phyloP scores from a whole-genome alignment of 257 asterid genomes.

The Anisodus tanguticus region DNA sequence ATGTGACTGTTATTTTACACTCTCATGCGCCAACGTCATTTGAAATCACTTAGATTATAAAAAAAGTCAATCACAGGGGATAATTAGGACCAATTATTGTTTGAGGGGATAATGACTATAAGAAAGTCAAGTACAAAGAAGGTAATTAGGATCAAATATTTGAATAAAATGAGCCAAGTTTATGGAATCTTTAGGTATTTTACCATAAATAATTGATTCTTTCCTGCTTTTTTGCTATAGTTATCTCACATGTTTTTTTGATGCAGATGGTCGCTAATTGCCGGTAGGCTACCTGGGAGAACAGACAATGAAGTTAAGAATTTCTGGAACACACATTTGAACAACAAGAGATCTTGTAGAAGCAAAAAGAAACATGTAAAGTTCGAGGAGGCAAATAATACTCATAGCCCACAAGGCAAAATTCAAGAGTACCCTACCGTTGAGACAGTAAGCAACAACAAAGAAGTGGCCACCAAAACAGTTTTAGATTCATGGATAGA shows the following conservation, averaged over 20 bases:
- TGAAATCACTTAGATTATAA: no score
- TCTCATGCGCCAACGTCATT: no score
- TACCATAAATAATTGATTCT: no score
- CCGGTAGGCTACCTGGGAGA: conserved; percentile 67
- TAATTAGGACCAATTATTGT: no score
- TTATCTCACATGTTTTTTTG: background rate
- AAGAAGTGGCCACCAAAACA: conserved; percentile 25
- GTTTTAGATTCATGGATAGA: conserved; percentile 35
- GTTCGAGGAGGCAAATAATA: background rate
- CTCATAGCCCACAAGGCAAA: conserved; percentile 8
- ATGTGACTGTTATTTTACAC: no score
- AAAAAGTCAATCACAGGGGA: no score
- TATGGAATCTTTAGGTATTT: no score
- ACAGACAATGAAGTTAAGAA: conserved; percentile 68
- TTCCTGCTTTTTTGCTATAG: background rate
- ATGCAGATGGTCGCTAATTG: conserved; percentile 62
- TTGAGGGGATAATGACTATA: no score
- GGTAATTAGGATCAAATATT: no score
- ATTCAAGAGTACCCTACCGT: background rate
- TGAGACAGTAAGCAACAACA: conserved; percentile 25
- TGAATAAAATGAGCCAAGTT: no score
- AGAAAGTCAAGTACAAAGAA: no score
- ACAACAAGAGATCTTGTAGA: conserved; percentile 48
- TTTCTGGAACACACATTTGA: conserved; percentile 73
- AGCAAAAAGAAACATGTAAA: conserved; percentile 27